Percentiles rank a stretch among this genome's conserved stretches.
These are phyloP conservation scores for Sporothrix curviconia DNA, from an alignment of 2,329 filamentous ascomycete species.

Conservation along the genomic window DNA sequence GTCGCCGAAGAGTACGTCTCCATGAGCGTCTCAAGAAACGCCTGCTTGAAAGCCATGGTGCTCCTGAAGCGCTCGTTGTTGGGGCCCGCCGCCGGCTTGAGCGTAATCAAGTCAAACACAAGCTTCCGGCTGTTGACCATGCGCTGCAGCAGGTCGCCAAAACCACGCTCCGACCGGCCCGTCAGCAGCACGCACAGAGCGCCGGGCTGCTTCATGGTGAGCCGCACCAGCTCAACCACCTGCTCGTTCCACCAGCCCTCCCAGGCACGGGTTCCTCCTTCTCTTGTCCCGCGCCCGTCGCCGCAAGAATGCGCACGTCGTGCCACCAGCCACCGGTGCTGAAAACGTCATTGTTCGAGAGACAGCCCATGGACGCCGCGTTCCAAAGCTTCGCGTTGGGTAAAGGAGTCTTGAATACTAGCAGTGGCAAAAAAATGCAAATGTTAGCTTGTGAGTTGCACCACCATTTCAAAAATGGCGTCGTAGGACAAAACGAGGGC, in stretches of 20 bases:
- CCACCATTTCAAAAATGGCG: too few relatives aligned
- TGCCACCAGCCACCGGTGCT: slow-evolving; percentile 95
- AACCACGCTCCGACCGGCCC: slow-evolving; percentile 71
- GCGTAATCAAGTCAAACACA: slow-evolving; percentile 77
- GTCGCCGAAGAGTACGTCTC: slow-evolving; percentile 77
- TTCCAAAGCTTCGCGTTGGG: slow-evolving; percentile 89
- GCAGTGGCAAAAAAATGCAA: too few relatives aligned
- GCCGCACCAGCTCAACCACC: slow-evolving; percentile 69
- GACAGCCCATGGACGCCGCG: slow-evolving; percentile 64
- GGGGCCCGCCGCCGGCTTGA: slow-evolving; percentile 81
- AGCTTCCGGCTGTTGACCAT: slow-evolving; percentile 73
- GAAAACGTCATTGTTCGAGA: slow-evolving; percentile 71
- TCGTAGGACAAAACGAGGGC: background rate
- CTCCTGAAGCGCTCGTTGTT: slow-evolving; percentile 68
- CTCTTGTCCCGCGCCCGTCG: slow-evolving; percentile 76
- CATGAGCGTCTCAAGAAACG: slow-evolving; percentile 71
- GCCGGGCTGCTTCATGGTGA: slow-evolving; percentile 79
- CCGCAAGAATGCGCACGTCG: slow-evolving; percentile 74
- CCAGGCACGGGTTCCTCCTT: slow-evolving; percentile 80
- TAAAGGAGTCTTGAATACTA: slow-evolving; percentile 84
- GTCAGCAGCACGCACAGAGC: slow-evolving; percentile 81
- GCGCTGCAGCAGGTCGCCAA: slow-evolving; percentile 70
- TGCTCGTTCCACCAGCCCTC: slow-evolving; percentile 95
- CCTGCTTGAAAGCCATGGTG: slow-evolving; percentile 91
- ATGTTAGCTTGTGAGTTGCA: too few relatives aligned